Percentiles rank a stretch among this genome's conserved stretches.
phyloP scores from a whole-genome alignment of 305 asterid genomes.

The Plantago coronopus region DNA sequence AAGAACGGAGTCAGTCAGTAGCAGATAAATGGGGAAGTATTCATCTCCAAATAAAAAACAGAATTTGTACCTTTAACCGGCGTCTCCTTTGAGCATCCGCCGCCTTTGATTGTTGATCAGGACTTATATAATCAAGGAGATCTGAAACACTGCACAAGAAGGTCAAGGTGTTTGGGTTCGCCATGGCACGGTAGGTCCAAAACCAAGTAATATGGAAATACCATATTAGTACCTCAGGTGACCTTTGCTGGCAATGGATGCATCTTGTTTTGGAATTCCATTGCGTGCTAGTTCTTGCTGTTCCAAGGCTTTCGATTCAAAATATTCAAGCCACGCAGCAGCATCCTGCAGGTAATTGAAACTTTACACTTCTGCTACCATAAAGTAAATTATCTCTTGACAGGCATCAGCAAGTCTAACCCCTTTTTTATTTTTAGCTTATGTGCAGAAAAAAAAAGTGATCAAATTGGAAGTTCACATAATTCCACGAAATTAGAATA shows the following conservation, averaged over 20 bases:
- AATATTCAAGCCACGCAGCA: slow-evolving; percentile 99
- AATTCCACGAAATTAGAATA: slow-evolving; percentile 5
- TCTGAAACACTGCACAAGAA: slow-evolving; percentile 87
- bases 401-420: slow-evolving; percentile 7
- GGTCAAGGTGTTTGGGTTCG: slow-evolving; percentile 30
- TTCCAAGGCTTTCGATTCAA: slow-evolving; percentile 97
- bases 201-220: slow-evolving; percentile 42
- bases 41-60: neutral
- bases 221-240: slow-evolving; percentile 87
- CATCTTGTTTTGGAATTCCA: slow-evolving; percentile 97
- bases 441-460: neutral
- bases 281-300: slow-evolving; percentile 98
- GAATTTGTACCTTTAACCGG: slow-evolving; percentile 68
- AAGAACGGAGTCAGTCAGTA: neutral
- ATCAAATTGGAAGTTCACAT: neutral
- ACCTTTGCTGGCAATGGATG: slow-evolving; percentile 99
- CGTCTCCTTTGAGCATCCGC: slow-evolving; percentile 73
- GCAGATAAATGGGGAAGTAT: neutral
- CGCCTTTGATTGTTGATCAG: slow-evolving; percentile 76
- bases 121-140: slow-evolving; percentile 94
- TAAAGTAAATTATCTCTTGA: slow-evolving; percentile 14
- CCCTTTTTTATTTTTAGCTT: neutral
- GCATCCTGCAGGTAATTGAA: slow-evolving; percentile 73
- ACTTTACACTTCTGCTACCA: slow-evolving; percentile 5
- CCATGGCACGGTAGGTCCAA: slow-evolving; percentile 27